These are phyloP conservation scores for Articulospora tetracladia DNA, from an alignment of 495 filamentous ascomycete genomes.

Conservation along the genomic window DNA sequence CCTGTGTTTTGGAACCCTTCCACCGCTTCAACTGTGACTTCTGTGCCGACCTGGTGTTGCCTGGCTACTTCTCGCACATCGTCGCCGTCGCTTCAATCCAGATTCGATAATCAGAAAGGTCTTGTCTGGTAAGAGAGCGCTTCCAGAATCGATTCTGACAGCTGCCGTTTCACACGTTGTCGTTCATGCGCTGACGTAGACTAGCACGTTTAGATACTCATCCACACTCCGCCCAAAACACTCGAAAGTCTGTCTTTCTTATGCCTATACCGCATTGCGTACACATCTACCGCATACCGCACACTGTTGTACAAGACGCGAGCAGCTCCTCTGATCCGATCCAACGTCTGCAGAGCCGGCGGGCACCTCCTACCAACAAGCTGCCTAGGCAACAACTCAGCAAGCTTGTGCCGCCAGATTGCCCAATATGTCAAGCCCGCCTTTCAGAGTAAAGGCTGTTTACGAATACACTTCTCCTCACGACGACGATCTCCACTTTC, in stretches of 20 bases:
- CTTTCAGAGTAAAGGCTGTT: slow-evolving; percentile 92
- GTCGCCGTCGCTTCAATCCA: not conserved
- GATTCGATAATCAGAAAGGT: not conserved
- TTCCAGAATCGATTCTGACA: slow-evolving; percentile 15
- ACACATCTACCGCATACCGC: slow-evolving; percentile 1
- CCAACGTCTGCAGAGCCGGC: slow-evolving; percentile 2
- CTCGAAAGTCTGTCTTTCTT: slow-evolving; percentile 2
- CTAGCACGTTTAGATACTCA: slow-evolving; percentile 24
- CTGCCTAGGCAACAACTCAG: slow-evolving; percentile 21
- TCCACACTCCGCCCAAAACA: slow-evolving; percentile 22
- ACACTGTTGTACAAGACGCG: slow-evolving; percentile 9
- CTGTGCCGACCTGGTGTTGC: not conserved
- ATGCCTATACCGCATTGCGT: slow-evolving; percentile 19
- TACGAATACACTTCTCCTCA: slow-evolving; percentile 90
- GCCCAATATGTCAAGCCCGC: slow-evolving; percentile 65
- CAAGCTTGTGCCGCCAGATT: slow-evolving; percentile 7
- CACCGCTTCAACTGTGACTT: slow-evolving; percentile 12
- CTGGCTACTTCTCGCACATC: not conserved
- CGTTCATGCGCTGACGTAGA: slow-evolving; percentile 29
- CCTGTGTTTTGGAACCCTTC: slow-evolving; percentile 5
- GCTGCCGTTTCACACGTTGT: slow-evolving; percentile 18
- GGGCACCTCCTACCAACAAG: not conserved
- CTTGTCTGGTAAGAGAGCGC: slow-evolving; percentile 15
- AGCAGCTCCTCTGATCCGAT: slow-evolving; percentile 4
- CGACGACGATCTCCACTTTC: slow-evolving; percentile 90